Evolutionary conservation across 345 rosid species (phyloP).

Genomic region (Iberis pinnata): DNA sequence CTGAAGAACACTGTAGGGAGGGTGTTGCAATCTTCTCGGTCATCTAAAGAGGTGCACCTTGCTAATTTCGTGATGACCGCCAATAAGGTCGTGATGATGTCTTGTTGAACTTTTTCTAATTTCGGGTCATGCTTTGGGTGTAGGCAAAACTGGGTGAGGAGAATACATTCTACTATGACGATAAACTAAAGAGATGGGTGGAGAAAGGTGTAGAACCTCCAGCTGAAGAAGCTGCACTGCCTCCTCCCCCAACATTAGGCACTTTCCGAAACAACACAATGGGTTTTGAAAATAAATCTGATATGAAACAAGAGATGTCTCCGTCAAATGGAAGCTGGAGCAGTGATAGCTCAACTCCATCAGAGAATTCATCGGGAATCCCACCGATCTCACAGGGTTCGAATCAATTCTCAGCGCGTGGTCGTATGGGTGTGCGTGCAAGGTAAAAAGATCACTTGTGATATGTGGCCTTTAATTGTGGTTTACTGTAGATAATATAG

Average conservation of each 20-base stretch:
- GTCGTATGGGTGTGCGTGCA: constrained; percentile 73
- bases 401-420: constrained; percentile 90
- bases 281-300: constrained; percentile 41
- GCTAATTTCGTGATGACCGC: too few species aligned
- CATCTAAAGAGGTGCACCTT: constrained; percentile 66
- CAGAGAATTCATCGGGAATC: constrained; percentile 51
- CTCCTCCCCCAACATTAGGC: constrained; percentile 79
- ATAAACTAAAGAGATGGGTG: constrained; percentile 94
- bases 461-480: not conserved
- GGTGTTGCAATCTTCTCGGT: too few species aligned
- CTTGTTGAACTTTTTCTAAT: constrained; percentile 19
- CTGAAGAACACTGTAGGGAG: constrained; percentile 82
- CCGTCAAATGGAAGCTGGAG: constrained; percentile 47
- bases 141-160: constrained; percentile 92
- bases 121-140: constrained; percentile 27
- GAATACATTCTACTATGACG: constrained; percentile 87
- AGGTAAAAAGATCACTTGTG: constrained; percentile 44
- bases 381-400: constrained; percentile 79
- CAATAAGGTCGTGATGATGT: constrained; percentile 7
- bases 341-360: constrained; percentile 39
- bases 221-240: constrained; percentile 66
- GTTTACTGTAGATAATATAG: constrained; percentile 4
- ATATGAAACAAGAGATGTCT: too few species aligned
- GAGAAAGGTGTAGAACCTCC: constrained; percentile 91
- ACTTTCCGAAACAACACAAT: too few species aligned